Evolutionary conservation across 2,329 filamentous ascomycete species (phyloP).

Genomic region (Thielaviopsis musarum): DNA sequence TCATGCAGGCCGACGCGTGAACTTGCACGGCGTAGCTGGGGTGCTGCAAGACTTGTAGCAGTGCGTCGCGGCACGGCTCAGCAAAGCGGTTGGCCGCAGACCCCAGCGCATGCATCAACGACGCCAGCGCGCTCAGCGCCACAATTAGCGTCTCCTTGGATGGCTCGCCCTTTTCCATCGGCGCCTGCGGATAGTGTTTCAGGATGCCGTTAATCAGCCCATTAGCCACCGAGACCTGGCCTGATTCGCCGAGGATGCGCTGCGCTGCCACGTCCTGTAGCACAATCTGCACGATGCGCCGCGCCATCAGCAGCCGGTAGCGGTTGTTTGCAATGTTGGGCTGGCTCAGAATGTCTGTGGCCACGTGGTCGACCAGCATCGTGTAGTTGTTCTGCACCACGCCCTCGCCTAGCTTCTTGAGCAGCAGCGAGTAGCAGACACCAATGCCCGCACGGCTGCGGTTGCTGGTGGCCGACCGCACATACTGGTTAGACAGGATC

Average conservation of each 20-base stretch:
- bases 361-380: slow-evolving; percentile 64
- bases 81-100: slow-evolving; percentile 66
- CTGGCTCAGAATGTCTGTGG: slow-evolving; percentile 64
- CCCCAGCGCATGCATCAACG: slow-evolving; percentile 63
- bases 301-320: slow-evolving; percentile 69
- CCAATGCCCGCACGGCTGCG: slow-evolving; percentile 67
- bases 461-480: slow-evolving; percentile 61
- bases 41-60: slow-evolving; percentile 83
- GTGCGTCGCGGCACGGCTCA: slow-evolving; percentile 68
- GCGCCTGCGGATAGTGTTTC: slow-evolving; percentile 82
- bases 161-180: slow-evolving; percentile 77
- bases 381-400: slow-evolving; percentile 72
- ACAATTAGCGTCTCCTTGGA: slow-evolving; percentile 72
- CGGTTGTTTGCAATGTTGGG: slow-evolving; percentile 64
- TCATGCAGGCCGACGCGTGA: slow-evolving; percentile 70
- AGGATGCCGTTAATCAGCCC: slow-evolving; percentile 72
- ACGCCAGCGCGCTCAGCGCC: slow-evolving; percentile 60
- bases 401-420: slow-evolving; percentile 63
- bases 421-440: slow-evolving; percentile 69
- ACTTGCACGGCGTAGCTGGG: slow-evolving; percentile 94
- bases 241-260: slow-evolving; percentile 73
- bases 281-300: slow-evolving; percentile 69
- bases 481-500: slow-evolving; percentile 65
- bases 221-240: slow-evolving; percentile 68
- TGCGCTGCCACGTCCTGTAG: slow-evolving; percentile 70